Evolutionary conservation across 2,329 filamentous ascomycete genomes (phyloP), one percentile per base, ranked within the genome.

Genomic region (Macrophomina phaseolina): DNA sequence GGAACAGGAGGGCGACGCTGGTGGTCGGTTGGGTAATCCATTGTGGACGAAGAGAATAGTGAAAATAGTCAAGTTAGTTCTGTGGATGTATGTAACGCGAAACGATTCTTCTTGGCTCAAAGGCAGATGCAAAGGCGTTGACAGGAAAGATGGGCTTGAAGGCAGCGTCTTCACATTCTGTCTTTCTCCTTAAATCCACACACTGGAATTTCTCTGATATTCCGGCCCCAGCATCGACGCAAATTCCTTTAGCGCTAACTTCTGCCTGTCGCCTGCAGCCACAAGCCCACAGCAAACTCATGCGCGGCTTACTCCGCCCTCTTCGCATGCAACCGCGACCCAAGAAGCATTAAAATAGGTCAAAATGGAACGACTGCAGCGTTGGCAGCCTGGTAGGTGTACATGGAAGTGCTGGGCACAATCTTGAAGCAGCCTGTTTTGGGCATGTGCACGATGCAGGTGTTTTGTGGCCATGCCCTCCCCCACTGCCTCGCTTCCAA

Each of bases 1-100:
- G 53, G 53, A 34, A 40, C 28, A 12, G 53, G 34, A 56, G 53
- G 53, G 6, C 34, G 34, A 42, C 34, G 53, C 18, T 56, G 53
- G 18, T 56, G 53, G 53, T 56, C 53, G 34, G 1, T 14, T 32
- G 34, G 8, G 18, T 11, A 42, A 11, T 23, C 53, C 53, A 56
- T 56, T 9, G 18, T 42, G 2, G 23, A 32, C 4, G 3, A 52
- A 52, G n/a, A 3, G 1, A 23, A 49, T 49, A 12, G 7, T 12
- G 49, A 52, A 11, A n/a, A 16, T 6, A 2, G 49, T 4, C 36
- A 4, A 2, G 36, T n/a, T n/a, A n/a, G n/a, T n/a, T n/a, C n/a
- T n/a, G 36, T 11, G 11, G 36, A 7, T 38, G 36, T 38, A 38
- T 7, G 36, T 38, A 11, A 3, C 3, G n/a, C 3, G 12, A 52